Percentiles rank a stretch among this genome's conserved stretches.
Evolutionary conservation across 345 rosid species (phyloP).

Genomic region (Diplotaxis tenuifolia): DNA sequence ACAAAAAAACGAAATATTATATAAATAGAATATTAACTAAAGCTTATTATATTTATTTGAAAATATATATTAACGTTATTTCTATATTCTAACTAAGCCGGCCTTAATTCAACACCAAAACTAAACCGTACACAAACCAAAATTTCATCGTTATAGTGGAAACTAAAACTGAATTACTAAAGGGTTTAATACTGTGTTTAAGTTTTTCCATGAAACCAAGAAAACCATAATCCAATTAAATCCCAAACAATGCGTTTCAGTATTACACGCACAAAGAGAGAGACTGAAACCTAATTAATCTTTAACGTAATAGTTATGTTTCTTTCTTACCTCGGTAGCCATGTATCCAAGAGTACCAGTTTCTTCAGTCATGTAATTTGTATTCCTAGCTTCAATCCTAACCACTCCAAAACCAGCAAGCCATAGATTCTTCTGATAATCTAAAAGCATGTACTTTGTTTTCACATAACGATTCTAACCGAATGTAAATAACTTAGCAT

Average conservation of each 20-base stretch:
- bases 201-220: background rate
- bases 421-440: constrained; percentile 57
- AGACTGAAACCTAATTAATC: background rate
- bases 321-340: constrained; percentile 77
- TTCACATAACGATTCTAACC: constrained; percentile 89
- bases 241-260: background rate
- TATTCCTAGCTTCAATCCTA: constrained; percentile 97
- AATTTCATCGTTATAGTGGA: background rate
- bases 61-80: too few species aligned
- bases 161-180: background rate
- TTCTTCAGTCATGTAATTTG: constrained; percentile 96
- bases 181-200: background rate
- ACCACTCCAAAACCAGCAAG: constrained; percentile 99
- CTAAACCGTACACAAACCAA: background rate
- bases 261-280: background rate
- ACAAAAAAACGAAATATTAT: background rate
- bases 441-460: constrained; percentile 87
- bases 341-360: constrained; percentile 96
- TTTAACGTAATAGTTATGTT: background rate
- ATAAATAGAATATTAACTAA: background rate
- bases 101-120: background rate
- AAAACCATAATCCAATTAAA: background rate
- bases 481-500: constrained; percentile 91
- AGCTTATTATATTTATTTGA: background rate
- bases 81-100: too few species aligned